Percentiles rank a stretch among this genome's conserved stretches.
phyloP scores from a whole-genome alignment of 352 stramenopile species.

The Aphanomyces cochlioides region DNA sequence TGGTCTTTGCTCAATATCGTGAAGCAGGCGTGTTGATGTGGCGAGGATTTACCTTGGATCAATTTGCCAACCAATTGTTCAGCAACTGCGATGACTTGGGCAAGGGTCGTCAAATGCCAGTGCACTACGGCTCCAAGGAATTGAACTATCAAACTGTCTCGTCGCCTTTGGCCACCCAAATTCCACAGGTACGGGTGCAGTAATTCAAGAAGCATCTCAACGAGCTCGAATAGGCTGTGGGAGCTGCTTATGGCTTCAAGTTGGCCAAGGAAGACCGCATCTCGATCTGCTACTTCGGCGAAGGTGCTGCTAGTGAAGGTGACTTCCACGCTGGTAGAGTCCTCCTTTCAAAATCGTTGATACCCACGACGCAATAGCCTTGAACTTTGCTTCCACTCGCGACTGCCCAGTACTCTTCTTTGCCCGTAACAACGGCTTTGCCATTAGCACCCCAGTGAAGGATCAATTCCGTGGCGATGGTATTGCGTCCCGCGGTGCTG shows the following conservation, averaged over 20 bases:
- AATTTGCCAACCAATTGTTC: conserved; percentile 96
- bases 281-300: conserved; percentile 95
- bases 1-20: conserved; percentile 97
- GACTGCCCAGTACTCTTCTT: conserved; percentile 96
- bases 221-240: conserved; percentile 79
- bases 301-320: conserved; percentile 94
- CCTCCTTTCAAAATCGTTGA: not conserved
- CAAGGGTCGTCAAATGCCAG: conserved; percentile 97
- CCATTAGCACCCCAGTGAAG: conserved; percentile 93
- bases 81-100: conserved; percentile 94
- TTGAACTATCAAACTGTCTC: conserved; percentile 98
- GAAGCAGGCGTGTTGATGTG: conserved; percentile 98
- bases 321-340: conserved; percentile 92
- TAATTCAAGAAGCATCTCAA: not conserved
- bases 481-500: conserved; percentile 90
- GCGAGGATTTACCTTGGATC: conserved; percentile 95
- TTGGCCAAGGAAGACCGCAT: conserved; percentile 88
- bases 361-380: conserved; percentile 33
- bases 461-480: conserved; percentile 98
- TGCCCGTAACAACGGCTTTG: conserved; percentile 98
- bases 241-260: conserved; percentile 96
- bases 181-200: conserved; percentile 77
- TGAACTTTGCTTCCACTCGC: conserved; percentile 97
- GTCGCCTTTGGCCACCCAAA: conserved; percentile 95
- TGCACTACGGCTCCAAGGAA: conserved; percentile 95